These are phyloP conservation scores for Excoecaria cochinchinensis DNA, from an alignment of 345 rosid species.

Conservation along the genomic window DNA sequence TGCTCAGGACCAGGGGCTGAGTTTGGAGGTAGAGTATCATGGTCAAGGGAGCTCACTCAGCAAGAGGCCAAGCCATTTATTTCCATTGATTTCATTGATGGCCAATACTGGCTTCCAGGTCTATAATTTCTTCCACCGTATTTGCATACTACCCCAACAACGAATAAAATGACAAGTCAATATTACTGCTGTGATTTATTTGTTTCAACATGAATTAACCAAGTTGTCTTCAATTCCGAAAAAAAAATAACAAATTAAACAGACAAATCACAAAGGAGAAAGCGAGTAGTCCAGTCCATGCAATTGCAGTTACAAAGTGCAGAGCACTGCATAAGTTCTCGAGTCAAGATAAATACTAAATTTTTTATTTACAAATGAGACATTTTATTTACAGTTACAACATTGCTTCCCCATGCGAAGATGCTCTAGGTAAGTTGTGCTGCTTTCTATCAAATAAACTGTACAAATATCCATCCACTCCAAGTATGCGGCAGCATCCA, in stretches of 20 bases:
- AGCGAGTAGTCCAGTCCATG: not conserved
- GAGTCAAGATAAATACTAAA: not conserved
- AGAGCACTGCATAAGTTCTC: not conserved
- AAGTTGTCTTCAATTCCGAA: no score
- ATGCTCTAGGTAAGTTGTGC: not conserved
- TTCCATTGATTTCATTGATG: constrained; percentile 39
- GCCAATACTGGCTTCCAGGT: constrained; percentile 34
- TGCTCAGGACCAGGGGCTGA: constrained; percentile 84
- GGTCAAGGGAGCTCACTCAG: constrained; percentile 45
- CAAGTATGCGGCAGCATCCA: constrained; percentile 8
- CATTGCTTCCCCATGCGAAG: not conserved
- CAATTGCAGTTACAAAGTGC: not conserved
- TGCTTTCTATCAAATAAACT: not conserved
- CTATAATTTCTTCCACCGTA: not conserved
- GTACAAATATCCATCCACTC: constrained; percentile 13
- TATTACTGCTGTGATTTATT: no score
- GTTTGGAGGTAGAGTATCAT: constrained; percentile 39
- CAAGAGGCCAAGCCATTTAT: constrained; percentile 39
- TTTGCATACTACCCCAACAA: no score
- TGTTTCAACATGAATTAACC: no score
- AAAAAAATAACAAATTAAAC: no score
- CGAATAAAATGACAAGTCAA: not conserved
- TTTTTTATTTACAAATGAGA: not conserved
- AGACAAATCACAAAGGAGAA: no score
- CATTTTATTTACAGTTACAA: constrained; percentile 3